These are phyloP conservation scores for Antrodiella citrinella DNA, from an alignment of 768 basidiomycete species.

Conservation along the genomic window DNA sequence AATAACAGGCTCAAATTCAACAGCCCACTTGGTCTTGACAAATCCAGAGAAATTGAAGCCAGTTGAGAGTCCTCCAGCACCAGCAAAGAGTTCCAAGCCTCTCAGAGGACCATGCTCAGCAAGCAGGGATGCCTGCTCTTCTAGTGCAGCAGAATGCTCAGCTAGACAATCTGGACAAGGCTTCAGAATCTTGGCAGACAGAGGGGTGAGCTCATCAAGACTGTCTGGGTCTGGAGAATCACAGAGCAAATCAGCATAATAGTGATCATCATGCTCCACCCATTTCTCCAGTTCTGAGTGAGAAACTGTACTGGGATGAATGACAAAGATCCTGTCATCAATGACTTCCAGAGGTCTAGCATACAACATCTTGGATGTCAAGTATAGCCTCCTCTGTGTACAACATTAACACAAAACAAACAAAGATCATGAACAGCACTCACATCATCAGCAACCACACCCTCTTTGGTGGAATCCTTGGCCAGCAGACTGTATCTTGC, in stretches of 20 bases:
- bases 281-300: constrained; percentile 29
- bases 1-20: constrained; percentile 58
- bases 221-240: constrained; percentile 1
- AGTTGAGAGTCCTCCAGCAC: constrained; percentile 68
- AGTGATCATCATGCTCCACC: constrained; percentile 52
- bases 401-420: constrained; percentile 3
- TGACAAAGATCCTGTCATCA: constrained; percentile 49
- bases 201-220: not conserved
- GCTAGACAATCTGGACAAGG: constrained; percentile 34
- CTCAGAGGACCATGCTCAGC: constrained; percentile 36
- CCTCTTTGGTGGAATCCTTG: not conserved
- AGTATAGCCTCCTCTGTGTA: constrained; percentile 32
- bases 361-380: constrained; percentile 22
- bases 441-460: constrained; percentile 3
- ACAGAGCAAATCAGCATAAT: constrained; percentile 35
- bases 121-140: constrained; percentile 24
- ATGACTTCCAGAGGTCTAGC: constrained; percentile 28
- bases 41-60: constrained; percentile 56
- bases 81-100: constrained; percentile 64
- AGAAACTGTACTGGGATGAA: constrained; percentile 24
- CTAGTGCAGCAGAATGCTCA: constrained; percentile 24
- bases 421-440: too few species aligned
- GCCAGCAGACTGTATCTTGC: constrained; percentile 36
- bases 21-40: constrained; percentile 59
- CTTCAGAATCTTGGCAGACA: constrained; percentile 16